Conservation (phyloP, 148 eudicot species). For the Nepenthes gracilis region DNA sequence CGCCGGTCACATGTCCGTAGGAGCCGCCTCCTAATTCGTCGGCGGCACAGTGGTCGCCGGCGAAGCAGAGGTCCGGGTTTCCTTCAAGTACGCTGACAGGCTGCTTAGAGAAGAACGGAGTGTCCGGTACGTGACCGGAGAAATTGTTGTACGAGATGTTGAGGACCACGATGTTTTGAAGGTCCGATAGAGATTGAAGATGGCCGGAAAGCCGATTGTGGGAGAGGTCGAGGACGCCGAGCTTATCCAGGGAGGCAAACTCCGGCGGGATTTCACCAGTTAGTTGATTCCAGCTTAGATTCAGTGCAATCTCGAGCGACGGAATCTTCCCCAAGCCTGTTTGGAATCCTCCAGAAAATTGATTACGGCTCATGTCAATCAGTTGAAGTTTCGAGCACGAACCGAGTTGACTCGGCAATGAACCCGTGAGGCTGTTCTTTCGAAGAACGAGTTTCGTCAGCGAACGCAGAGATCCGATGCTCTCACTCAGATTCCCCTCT, state of each 20-base stretch:
- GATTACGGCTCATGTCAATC: conserved; percentile 60
- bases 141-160: conserved; percentile 65
- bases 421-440: conserved; percentile 47
- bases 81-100: conserved; percentile 50
- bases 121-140: conserved; percentile 61
- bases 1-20: conserved; percentile 16
- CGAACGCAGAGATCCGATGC: conserved; percentile 53
- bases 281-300: conserved; percentile 68
- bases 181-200: conserved; percentile 29
- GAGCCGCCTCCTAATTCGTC: conserved; percentile 8
- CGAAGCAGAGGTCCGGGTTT: conserved; percentile 40
- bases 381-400: conserved; percentile 77
- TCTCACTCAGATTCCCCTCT: conserved; percentile 40
- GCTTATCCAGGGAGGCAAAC: conserved; percentile 50
- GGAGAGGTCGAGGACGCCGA: conserved; percentile 74
- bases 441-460: conserved; percentile 66
- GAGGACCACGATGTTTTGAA: conserved; percentile 69
- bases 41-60: conserved; percentile 27
- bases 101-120: conserved; percentile 55
- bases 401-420: conserved; percentile 56
- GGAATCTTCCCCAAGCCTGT: conserved; percentile 59
- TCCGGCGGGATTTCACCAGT: conserved; percentile 69
- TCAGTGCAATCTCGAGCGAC: conserved; percentile 69
- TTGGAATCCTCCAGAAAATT: conserved; percentile 61
- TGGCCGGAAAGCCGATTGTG: conserved; percentile 65